These are phyloP conservation scores for Oryza rufipogon DNA, from an alignment of 176 grass and related monocot genomes.

Conservation along the genomic window DNA sequence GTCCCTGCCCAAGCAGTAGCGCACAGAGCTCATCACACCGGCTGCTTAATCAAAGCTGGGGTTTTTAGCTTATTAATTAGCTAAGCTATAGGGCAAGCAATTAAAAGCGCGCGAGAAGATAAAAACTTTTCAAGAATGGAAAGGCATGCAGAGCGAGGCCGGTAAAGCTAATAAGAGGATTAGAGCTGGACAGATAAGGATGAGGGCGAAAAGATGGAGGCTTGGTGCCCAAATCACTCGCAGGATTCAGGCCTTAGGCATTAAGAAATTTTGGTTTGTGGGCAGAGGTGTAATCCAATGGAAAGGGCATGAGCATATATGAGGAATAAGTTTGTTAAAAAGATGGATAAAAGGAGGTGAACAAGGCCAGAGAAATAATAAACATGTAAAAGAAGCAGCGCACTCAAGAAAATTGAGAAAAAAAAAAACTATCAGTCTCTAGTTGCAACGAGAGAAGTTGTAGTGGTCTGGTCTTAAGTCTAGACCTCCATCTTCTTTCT, in stretches of 20 bases:
- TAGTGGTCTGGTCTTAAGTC: background rate
- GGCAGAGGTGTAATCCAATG: slow-evolving; percentile 82
- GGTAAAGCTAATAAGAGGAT: slow-evolving; percentile 36
- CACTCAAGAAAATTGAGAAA: slow-evolving; percentile 60
- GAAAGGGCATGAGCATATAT: slow-evolving; percentile 43
- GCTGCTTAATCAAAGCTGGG: background rate
- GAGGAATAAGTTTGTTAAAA: slow-evolving; percentile 65
- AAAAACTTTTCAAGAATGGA: slow-evolving; percentile 60
- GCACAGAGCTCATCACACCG: slow-evolving; percentile 44
- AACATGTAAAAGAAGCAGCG: slow-evolving; percentile 43
- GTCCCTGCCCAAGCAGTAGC: slow-evolving; percentile 68
- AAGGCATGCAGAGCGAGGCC: slow-evolving; percentile 33
- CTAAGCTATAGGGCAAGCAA: slow-evolving; percentile 39
- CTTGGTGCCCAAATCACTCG: slow-evolving; percentile 56
- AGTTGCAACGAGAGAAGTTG: slow-evolving; percentile 30
- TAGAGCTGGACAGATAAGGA: slow-evolving; percentile 76
- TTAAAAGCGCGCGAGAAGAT: slow-evolving; percentile 27
- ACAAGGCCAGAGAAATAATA: slow-evolving; percentile 35
- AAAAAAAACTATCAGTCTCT: slow-evolving; percentile 12
- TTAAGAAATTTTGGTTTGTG: slow-evolving; percentile 63
- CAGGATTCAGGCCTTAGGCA: slow-evolving; percentile 43
- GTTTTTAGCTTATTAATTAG: background rate
- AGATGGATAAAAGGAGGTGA: slow-evolving; percentile 65
- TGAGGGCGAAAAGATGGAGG: slow-evolving; percentile 48
- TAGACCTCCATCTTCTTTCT: background rate